Percentiles rank a stretch among this genome's conserved stretches.
phyloP scores from a whole-genome alignment of 176 grass and related monocot species.

The Neostapfia colusana region DNA sequence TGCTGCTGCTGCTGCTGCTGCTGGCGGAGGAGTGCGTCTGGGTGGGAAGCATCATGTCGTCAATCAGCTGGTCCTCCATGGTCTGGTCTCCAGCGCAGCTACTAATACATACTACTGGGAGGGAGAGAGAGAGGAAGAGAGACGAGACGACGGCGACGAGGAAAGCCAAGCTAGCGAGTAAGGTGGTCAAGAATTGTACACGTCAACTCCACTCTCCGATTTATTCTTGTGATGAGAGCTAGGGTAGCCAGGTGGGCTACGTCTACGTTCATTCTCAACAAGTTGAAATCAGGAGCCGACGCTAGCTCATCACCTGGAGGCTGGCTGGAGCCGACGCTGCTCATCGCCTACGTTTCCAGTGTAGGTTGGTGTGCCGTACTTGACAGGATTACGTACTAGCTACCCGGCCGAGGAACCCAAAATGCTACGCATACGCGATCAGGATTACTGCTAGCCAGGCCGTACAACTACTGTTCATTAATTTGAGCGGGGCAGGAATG shows the following conservation, averaged over 20 bases:
- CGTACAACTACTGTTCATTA: too few species aligned
- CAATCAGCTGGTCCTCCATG: neutral
- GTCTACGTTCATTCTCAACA: neutral
- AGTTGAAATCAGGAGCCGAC: neutral
- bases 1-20: neutral
- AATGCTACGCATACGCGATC: too few species aligned
- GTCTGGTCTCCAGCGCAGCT: neutral
- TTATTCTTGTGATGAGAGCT: too few species aligned
- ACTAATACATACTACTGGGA: neutral
- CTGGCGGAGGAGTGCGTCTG: neutral
- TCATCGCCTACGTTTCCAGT: too few species aligned
- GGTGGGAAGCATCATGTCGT: neutral
- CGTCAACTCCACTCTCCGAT: neutral
- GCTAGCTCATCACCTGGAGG: neutral
- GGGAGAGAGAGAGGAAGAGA: neutral
- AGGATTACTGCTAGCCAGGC: too few species aligned
- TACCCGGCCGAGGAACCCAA: too few species aligned
- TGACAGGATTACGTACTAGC: too few species aligned
- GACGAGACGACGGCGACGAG: neutral
- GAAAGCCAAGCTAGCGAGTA: neutral
- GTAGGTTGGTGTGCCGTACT: too few species aligned
- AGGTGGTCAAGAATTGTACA: neutral
- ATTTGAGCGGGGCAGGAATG: too few species aligned
- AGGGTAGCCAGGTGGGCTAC: neutral
- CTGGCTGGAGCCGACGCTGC: too few species aligned